phyloP scores from a whole-genome alignment of 2,329 filamentous ascomycete species.

The Claviceps purpurea region DNA sequence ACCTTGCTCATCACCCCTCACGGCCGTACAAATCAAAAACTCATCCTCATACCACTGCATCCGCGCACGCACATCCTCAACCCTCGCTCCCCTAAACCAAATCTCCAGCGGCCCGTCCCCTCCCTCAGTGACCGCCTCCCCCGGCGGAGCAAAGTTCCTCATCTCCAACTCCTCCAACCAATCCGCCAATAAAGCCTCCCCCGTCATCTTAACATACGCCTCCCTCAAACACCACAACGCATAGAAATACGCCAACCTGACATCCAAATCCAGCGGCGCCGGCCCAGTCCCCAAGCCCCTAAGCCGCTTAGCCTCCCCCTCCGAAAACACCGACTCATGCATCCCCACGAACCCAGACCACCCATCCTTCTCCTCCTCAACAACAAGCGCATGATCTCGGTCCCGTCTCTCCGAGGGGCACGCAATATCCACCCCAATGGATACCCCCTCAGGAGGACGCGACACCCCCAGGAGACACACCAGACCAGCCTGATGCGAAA shows the following conservation, averaged over 20 bases:
- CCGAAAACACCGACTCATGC: slow-evolving; percentile 56
- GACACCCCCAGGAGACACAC: slow-evolving; percentile 50
- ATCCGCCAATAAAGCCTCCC: slow-evolving; percentile 58
- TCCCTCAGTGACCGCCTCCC: slow-evolving; percentile 10
- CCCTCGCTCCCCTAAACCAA: slow-evolving; percentile 16
- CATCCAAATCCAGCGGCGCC: background rate
- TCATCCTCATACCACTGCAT: slow-evolving; percentile 31
- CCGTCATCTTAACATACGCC: slow-evolving; percentile 72
- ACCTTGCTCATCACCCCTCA: slow-evolving; percentile 27
- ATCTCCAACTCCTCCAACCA: slow-evolving; percentile 65
- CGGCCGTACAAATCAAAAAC: slow-evolving; percentile 41
- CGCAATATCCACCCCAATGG: slow-evolving; percentile 65
- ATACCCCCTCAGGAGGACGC: slow-evolving; percentile 16
- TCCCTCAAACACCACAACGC: slow-evolving; percentile 69
- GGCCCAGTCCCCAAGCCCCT: slow-evolving; percentile 25
- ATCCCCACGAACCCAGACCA: slow-evolving; percentile 58
- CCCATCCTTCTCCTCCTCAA: slow-evolving; percentile 45
- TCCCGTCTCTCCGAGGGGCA: slow-evolving; percentile 55
- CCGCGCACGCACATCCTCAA: slow-evolving; percentile 22
- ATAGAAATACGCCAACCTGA: slow-evolving; percentile 57
- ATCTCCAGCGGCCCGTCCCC: slow-evolving; percentile 12
- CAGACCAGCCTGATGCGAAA: slow-evolving; percentile 65
- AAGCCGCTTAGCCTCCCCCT: slow-evolving; percentile 48
- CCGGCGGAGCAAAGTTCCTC: slow-evolving; percentile 44
- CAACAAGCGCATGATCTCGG: slow-evolving; percentile 46